Evolutionary conservation across 805 yeast genomes (phyloP), one percentile per base, ranked within the genome.

Genomic region (Metschnikowia aberdeeniae): DNA sequence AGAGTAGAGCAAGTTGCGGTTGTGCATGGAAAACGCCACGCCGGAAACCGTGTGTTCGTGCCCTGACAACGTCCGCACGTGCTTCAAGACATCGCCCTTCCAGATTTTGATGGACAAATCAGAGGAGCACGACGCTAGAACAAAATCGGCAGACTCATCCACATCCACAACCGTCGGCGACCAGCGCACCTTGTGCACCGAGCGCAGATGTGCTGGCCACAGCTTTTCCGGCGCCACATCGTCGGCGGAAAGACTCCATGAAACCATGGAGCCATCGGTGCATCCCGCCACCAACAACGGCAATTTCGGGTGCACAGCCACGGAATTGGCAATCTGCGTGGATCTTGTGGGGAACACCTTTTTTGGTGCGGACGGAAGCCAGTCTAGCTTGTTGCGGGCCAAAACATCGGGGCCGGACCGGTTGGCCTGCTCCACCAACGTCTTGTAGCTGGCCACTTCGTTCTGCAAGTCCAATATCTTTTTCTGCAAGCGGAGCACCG

Each of bases 41-140:
- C 78, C 67, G 0, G 95, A 86, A 0, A 90, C 81, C 1, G 93
- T 79, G 60, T 90, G 96, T 49, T 89, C 95, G 64, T 90, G 98
- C 10, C 97, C 97, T 0, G 81, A 66, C 19, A 90, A 64, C 0
- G 89, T 80, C 31, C 88, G 72, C 1, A 79, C 59, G 36, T 83
- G 76, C 34, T 71, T 73, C 56, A 77, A 76, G 17, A 54, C 47
- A 11, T 76, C 70, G 5, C 78, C 72, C 56, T 82, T 84, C 93
- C 95, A 89, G 3, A 89, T 64, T 58, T 86, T 85, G 44, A 89
- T 77, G 11, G 69, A 55, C 37, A 78, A 60, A 56, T 79, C 84
- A 2, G 79, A 63, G 1, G 81, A 75, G 47, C 80, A 73, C 0
- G 81, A 68, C 17, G 78, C 81, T 31, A 76, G 58, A 0, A 72